These are phyloP conservation scores for Russula abietina DNA, from an alignment of 768 basidiomycete species.

Conservation along the genomic window DNA sequence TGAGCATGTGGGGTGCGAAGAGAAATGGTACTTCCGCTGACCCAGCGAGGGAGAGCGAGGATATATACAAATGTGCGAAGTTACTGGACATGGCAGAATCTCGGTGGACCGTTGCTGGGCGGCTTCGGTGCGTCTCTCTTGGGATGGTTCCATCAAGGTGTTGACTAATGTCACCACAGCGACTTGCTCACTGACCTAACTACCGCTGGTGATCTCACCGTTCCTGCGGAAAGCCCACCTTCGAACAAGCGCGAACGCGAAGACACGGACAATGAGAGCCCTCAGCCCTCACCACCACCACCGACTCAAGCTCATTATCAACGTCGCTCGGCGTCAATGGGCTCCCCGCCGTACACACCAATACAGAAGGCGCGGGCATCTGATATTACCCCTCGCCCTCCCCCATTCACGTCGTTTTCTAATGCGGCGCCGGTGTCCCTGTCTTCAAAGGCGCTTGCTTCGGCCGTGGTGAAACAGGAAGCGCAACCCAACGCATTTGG, in stretches of 20 bases:
- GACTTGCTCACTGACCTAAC: constrained; percentile 19
- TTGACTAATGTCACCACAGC: constrained; percentile 1
- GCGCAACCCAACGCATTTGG: not conserved
- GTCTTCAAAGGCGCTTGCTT: not conserved
- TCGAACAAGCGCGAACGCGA: constrained; percentile 21
- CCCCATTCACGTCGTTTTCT: not conserved
- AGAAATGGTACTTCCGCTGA: constrained; percentile 39
- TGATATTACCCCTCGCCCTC: not conserved
- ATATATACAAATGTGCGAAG: constrained; percentile 47
- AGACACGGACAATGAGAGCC: constrained; percentile 8
- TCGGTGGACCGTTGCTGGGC: constrained; percentile 23
- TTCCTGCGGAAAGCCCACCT: constrained; percentile 20
- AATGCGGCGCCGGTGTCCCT: not conserved
- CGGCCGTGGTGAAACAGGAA: not conserved
- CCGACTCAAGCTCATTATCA: not conserved
- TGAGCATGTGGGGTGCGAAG: constrained; percentile 52
- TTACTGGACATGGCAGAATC: constrained; percentile 21
- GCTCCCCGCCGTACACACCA: not conserved
- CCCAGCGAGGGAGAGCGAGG: constrained; percentile 41
- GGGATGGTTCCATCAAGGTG: not conserved
- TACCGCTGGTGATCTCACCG: constrained; percentile 9
- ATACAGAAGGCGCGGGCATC: not conserved
- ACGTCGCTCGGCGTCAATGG: not conserved
- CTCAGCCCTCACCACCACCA: not conserved
- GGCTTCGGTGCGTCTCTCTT: constrained; percentile 13